Percentiles rank a stretch among this genome's conserved stretches.
Evolutionary conservation across 169 alveolate species (phyloP).

Genomic region (Eimeria tenella): DNA sequence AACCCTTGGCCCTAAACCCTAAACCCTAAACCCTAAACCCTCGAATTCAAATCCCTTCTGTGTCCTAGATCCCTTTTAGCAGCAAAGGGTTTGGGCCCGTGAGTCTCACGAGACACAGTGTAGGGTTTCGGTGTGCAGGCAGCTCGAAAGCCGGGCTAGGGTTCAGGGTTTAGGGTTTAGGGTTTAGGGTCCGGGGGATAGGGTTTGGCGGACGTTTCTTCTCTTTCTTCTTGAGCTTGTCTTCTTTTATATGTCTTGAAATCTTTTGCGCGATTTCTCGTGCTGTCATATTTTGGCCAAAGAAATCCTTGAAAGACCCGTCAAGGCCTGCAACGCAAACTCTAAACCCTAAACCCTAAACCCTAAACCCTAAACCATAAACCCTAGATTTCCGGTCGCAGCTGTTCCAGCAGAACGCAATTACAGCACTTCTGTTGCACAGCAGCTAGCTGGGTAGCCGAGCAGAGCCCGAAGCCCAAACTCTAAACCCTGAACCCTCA

Average conservation of each 20-base stretch:
- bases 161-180: background rate
- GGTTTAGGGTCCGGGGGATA: background rate
- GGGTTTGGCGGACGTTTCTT: conserved; percentile 1
- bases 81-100: no score
- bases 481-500: conserved; percentile 8
- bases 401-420: background rate
- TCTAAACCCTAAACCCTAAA: conserved; percentile 6
- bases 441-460: background rate
- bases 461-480: background rate
- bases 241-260: conserved; percentile 30
- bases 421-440: background rate
- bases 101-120: background rate
- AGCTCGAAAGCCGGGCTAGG: background rate
- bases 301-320: conserved; percentile 93
- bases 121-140: background rate
- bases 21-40: conserved; percentile 13
- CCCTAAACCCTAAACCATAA: background rate
- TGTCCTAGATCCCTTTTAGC: no score
- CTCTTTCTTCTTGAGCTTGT: conserved; percentile 9
- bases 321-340: conserved; percentile 76
- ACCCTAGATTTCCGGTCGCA: background rate
- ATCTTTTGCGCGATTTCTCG: conserved; percentile 81
- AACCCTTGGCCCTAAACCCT: background rate
- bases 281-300: conserved; percentile 91
- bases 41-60: no score